phyloP scores from a whole-genome alignment of 73 alveolate species.

The Paramecium sonneborni region DNA sequence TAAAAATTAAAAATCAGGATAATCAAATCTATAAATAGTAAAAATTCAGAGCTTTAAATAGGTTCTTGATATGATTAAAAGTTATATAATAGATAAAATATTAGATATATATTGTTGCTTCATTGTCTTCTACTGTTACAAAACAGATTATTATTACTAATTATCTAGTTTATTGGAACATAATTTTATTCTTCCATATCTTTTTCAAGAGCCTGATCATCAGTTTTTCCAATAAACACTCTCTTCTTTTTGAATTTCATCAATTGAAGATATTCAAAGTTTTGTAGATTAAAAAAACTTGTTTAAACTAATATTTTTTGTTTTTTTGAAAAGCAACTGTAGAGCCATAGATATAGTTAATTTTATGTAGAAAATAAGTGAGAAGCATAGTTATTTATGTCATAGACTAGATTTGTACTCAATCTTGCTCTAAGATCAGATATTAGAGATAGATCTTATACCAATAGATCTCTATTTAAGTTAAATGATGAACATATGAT shows the following conservation, averaged over 20 bases:
- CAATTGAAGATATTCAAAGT: background rate
- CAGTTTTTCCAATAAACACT: background rate
- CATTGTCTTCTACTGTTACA: background rate
- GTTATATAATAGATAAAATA: background rate
- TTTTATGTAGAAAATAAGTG: background rate
- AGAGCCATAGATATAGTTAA: background rate
- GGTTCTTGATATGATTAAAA: background rate
- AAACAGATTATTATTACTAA: background rate
- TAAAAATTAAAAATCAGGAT: background rate
- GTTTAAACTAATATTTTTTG: background rate
- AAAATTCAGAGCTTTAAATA: background rate
- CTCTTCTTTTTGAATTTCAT: background rate
- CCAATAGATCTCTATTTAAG: background rate
- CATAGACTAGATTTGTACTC: constrained; percentile 5
- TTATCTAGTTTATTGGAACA: background rate
- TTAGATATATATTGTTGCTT: background rate
- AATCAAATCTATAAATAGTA: background rate
- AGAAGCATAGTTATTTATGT: background rate
- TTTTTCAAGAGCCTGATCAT: background rate
- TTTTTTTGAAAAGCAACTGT: background rate
- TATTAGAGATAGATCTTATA: background rate
- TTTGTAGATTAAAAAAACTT: background rate
- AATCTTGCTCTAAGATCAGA: background rate
- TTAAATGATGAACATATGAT: background rate
- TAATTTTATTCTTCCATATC: background rate